phyloP scores from a whole-genome alignment of 1,284 basidiomycete species.

The Coniferiporia weirii region DNA sequence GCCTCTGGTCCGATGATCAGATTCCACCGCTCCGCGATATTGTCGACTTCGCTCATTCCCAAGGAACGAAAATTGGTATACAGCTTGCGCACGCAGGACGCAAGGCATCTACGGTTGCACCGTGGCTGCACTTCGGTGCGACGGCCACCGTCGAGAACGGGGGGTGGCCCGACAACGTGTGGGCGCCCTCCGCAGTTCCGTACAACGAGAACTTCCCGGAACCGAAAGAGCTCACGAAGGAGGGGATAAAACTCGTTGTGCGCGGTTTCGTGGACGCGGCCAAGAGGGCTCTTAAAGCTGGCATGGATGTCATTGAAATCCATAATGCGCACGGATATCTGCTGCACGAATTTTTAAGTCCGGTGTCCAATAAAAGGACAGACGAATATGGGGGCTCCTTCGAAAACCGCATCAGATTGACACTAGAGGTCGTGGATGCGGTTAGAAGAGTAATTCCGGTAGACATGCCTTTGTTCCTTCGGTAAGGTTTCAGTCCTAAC shows the following conservation, averaged over 20 bases:
- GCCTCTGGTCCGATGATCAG: slow-evolving; percentile 52
- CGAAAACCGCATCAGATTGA: slow-evolving; percentile 49
- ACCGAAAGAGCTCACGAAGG: slow-evolving; percentile 47
- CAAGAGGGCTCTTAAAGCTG: slow-evolving; percentile 36
- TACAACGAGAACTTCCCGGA: slow-evolving; percentile 46
- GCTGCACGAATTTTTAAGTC: slow-evolving; percentile 36
- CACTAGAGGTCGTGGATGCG: slow-evolving; percentile 40
- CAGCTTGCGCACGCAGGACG: slow-evolving; percentile 62
- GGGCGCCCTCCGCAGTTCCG: slow-evolving; percentile 41
- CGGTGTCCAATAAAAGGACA: slow-evolving; percentile 44
- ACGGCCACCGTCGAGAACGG: slow-evolving; percentile 28
- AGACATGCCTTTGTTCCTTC: slow-evolving; percentile 43
- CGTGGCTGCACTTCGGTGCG: slow-evolving; percentile 33
- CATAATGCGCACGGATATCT: slow-evolving; percentile 39
- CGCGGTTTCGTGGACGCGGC: slow-evolving; percentile 43
- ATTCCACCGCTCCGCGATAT: slow-evolving; percentile 50
- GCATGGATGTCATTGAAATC: slow-evolving; percentile 42
- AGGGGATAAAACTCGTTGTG: slow-evolving; percentile 44
- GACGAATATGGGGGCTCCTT: slow-evolving; percentile 57
- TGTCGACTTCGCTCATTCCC: slow-evolving; percentile 50
- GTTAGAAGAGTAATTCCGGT: slow-evolving; percentile 37
- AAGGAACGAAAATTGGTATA: slow-evolving; percentile 46
- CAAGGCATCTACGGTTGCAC: slow-evolving; percentile 48
- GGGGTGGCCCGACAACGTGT: slow-evolving; percentile 42
- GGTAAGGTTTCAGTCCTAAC: slow-evolving; percentile 40